Evolutionary conservation across 2,329 filamentous ascomycete species (phyloP).

Genomic region (Diaporthe longicolla): DNA sequence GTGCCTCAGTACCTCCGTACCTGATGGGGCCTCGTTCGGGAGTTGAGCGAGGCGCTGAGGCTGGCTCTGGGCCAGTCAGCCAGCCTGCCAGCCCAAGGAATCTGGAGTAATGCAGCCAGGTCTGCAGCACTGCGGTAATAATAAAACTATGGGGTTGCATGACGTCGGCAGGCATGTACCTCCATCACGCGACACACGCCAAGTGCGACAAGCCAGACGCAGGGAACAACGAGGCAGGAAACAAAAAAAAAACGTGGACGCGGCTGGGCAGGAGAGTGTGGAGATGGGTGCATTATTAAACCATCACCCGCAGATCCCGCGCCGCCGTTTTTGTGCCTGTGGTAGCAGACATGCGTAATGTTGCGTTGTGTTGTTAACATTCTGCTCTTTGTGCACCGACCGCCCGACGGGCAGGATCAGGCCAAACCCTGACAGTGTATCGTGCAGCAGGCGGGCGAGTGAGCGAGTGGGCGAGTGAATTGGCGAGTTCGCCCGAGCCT

Average conservation of each 20-base stretch:
- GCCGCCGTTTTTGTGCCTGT: background rate
- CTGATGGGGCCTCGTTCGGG: background rate
- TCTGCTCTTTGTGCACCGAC: slow-evolving; percentile 5
- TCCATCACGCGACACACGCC: slow-evolving; percentile 32
- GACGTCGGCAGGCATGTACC: slow-evolving; percentile 35
- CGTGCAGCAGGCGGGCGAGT: too few relatives aligned
- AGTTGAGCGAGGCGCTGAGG: slow-evolving; percentile 32
- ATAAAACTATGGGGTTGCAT: slow-evolving; percentile 24
- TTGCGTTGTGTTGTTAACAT: slow-evolving; percentile 8
- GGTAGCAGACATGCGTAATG: background rate
- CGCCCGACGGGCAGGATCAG: background rate
- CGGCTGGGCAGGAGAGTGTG: slow-evolving; percentile 20
- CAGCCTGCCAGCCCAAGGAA: background rate
- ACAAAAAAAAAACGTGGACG: slow-evolving; percentile 16
- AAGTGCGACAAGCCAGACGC: slow-evolving; percentile 26
- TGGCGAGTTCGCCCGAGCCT: background rate
- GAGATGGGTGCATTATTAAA: slow-evolving; percentile 27
- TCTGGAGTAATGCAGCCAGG: slow-evolving; percentile 14
- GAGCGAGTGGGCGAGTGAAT: background rate
- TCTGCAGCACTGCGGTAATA: slow-evolving; percentile 8
- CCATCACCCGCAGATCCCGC: slow-evolving; percentile 27
- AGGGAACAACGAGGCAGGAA: background rate
- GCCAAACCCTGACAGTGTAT: background rate
- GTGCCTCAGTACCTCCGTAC: background rate
- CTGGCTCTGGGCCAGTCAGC: slow-evolving; percentile 3